Evolutionary conservation across 2,329 filamentous ascomycete species (phyloP).

Genomic region (Tolypocladium pustulatum): DNA sequence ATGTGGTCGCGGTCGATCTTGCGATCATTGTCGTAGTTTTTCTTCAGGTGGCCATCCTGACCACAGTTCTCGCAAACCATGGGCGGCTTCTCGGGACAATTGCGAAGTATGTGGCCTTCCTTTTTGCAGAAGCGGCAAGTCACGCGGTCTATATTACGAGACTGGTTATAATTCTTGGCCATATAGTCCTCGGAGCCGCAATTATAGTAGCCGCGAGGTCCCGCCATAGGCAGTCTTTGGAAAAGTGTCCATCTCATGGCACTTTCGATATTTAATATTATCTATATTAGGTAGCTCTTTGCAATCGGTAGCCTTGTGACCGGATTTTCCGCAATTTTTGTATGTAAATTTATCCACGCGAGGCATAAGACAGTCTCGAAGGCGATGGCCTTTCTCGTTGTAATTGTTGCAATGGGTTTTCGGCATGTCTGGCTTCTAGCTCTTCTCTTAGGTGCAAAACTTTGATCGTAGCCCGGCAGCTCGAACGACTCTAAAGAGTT

Average conservation of each 20-base stretch:
- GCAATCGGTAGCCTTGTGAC: slow-evolving; percentile 40
- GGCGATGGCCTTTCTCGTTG: slow-evolving; percentile 49
- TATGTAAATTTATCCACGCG: slow-evolving; percentile 56
- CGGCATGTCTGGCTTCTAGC: slow-evolving; percentile 31
- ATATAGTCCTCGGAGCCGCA: slow-evolving; percentile 54
- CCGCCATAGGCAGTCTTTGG: slow-evolving; percentile 52
- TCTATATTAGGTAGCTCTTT: slow-evolving; percentile 51
- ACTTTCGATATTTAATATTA: slow-evolving; percentile 56
- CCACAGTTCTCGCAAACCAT: slow-evolving; percentile 51
- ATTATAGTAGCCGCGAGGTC: slow-evolving; percentile 46
- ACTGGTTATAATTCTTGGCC: slow-evolving; percentile 38
- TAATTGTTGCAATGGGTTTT: slow-evolving; percentile 57
- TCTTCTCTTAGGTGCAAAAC: slow-evolving; percentile 47
- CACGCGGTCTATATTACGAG: slow-evolving; percentile 31
- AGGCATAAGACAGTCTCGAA: slow-evolving; percentile 56
- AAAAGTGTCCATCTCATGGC: slow-evolving; percentile 54
- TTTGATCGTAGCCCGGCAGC: slow-evolving; percentile 49
- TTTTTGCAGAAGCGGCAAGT: slow-evolving; percentile 39
- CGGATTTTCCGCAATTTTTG: slow-evolving; percentile 53
- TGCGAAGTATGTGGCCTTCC: slow-evolving; percentile 43
- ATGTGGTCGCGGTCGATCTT: slow-evolving; percentile 44
- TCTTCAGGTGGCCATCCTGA: slow-evolving; percentile 44
- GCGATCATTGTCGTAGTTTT: slow-evolving; percentile 48
- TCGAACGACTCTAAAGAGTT: no score
- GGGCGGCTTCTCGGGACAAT: slow-evolving; percentile 52